Percentiles rank a stretch among this genome's conserved stretches.
These are phyloP conservation scores for Apiotrichum sp. DNA, from an alignment of 1,284 basidiomycete species.

Conservation along the genomic window DNA sequence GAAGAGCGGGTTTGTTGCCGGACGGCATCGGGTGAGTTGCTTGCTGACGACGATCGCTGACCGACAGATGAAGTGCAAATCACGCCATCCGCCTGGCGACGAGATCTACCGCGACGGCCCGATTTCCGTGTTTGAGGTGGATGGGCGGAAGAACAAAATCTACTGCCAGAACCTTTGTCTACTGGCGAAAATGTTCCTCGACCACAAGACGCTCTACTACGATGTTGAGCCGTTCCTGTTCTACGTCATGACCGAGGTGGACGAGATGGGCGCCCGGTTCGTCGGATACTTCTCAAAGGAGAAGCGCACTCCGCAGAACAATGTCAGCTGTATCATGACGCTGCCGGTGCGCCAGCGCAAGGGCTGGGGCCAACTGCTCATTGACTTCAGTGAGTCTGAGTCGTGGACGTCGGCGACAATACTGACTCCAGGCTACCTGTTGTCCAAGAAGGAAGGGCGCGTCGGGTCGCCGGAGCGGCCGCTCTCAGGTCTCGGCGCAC, in stretches of 20 bases:
- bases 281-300: constrained; percentile 99
- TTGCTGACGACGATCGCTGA: neutral
- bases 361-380: constrained; percentile 90
- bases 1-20: constrained; percentile 85
- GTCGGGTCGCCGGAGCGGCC: constrained; percentile 89
- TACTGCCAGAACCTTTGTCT: constrained; percentile 99
- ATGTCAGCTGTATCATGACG: constrained; percentile 99
- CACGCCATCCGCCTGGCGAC: constrained; percentile 90
- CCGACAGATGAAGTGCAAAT: constrained; percentile 85
- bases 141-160: constrained; percentile 98
- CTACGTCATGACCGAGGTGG: constrained; percentile 91
- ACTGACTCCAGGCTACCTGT: constrained; percentile 67
- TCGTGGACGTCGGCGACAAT: no score
- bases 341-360: constrained; percentile 88
- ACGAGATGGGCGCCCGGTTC: constrained; percentile 85
- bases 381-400: constrained; percentile 83
- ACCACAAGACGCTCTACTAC: constrained; percentile 99
- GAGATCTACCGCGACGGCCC: constrained; percentile 91
- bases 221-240: constrained; percentile 99
- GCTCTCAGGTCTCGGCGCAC: constrained; percentile 76
- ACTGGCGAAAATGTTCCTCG: constrained; percentile 97
- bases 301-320: constrained; percentile 91
- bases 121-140: constrained; percentile 94
- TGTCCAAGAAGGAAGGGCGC: constrained; percentile 89
- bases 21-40: constrained; percentile 69